Evolutionary conservation across 2,329 filamentous ascomycete genomes (phyloP).

Genomic region (Scopulariopsis brevicaulis): DNA sequence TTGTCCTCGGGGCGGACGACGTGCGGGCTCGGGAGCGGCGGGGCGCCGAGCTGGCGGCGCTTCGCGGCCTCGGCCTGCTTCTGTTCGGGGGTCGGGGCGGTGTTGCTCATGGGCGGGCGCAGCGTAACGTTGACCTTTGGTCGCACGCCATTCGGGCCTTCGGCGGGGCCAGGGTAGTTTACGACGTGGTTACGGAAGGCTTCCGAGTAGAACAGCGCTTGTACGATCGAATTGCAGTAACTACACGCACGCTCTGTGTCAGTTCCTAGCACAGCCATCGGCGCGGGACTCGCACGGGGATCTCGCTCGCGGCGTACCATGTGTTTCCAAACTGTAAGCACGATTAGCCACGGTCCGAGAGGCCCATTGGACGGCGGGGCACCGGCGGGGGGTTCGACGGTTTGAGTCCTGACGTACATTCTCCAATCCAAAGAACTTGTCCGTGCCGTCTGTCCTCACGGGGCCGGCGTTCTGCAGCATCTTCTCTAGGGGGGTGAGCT

Average conservation of each 20-base stretch:
- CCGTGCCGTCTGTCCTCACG: slow-evolving; percentile 75
- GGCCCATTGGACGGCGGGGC: slow-evolving; percentile 4
- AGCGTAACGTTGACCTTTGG: slow-evolving; percentile 50
- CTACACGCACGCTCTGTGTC: slow-evolving; percentile 30
- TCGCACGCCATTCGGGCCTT: slow-evolving; percentile 50
- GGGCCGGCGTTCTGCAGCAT: slow-evolving; percentile 75
- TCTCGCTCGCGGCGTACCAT: slow-evolving; percentile 51
- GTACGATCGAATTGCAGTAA: slow-evolving; percentile 97
- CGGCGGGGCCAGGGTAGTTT: slow-evolving; percentile 69
- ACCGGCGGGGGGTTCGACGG: slow-evolving; percentile 4
- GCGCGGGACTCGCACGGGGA: not conserved
- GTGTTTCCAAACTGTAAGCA: slow-evolving; percentile 79
- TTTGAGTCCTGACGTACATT: slow-evolving; percentile 57
- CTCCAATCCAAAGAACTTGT: slow-evolving; percentile 97
- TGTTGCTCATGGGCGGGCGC: slow-evolving; percentile 34
- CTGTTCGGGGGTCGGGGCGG: not conserved
- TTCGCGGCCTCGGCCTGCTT: slow-evolving; percentile 45
- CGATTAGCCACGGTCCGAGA: not conserved
- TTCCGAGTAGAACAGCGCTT: slow-evolving; percentile 92
- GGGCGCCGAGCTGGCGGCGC: slow-evolving; percentile 40
- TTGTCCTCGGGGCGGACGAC: slow-evolving; percentile 70
- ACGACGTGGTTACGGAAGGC: slow-evolving; percentile 90
- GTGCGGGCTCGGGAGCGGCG: slow-evolving; percentile 42
- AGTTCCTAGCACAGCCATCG: not conserved
- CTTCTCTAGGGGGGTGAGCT: slow-evolving; percentile 54